A percentile compares a stretch with the other conserved stretches of the same genome.
These are phyloP conservation scores for Exophiala sp. DNA, from an alignment of 2,329 filamentous ascomycete genomes.

Conservation along the genomic window DNA sequence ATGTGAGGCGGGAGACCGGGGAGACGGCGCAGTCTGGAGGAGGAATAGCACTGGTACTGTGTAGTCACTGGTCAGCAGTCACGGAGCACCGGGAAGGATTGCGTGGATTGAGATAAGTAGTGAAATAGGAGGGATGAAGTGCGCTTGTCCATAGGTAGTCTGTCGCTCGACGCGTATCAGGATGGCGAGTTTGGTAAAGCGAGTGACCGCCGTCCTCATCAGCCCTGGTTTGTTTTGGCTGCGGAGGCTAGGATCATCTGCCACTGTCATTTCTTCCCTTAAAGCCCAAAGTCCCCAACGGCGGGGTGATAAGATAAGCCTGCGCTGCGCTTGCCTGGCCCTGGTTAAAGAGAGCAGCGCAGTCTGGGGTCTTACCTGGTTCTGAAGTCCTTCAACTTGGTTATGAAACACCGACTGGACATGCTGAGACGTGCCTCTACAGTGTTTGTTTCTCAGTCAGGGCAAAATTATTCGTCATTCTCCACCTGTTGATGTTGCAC, in stretches of 20 bases:
- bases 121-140: too few relatives aligned
- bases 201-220: neutral
- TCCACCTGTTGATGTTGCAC: too few relatives aligned
- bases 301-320: neutral
- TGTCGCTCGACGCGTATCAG: too few relatives aligned
- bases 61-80: neutral
- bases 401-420: neutral
- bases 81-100: neutral
- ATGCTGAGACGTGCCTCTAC: too few relatives aligned
- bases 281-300: neutral
- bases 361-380: neutral
- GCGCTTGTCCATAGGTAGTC: too few relatives aligned
- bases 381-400: neutral
- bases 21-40: neutral
- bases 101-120: neutral
- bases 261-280: too few relatives aligned
- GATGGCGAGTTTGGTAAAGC: neutral
- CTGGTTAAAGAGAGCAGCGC: neutral
- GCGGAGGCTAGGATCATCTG: too few relatives aligned
- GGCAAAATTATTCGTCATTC: too few relatives aligned
- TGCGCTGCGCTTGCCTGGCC: neutral
- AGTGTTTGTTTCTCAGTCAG: too few relatives aligned
- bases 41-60: neutral
- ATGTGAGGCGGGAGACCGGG: constrained; percentile 7
- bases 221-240: neutral